Base-by-base conservation (phyloP, 768 basidiomycete species). In the Trametes punicea region DNA sequence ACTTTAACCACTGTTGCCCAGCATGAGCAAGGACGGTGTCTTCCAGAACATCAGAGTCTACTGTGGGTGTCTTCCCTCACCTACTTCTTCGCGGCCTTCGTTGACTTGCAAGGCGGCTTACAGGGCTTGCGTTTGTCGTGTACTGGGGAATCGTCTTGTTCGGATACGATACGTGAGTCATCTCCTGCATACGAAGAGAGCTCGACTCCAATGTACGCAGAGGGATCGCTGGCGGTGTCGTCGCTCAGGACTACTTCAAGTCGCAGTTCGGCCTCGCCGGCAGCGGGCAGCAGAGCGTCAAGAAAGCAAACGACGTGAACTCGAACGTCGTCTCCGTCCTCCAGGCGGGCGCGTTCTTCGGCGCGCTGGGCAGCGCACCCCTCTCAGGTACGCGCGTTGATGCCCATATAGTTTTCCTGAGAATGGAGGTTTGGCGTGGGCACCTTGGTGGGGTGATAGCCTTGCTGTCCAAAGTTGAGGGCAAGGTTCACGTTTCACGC, bases 271-370 rank as follows among this genome's bases (percentile, higher is more conserved):
- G 81, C 15, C 74, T 89, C 49, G 67, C 74, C 48, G 73, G 76
- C 33, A 79, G 15, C 50, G 81, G 81, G 16, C 63, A 61, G 1
- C 67, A 68, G 38, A 67, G 83, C 66, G 62, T 65, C 23, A 59
- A 57, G 16, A 67, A 72, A 27, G 61, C 68, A 15, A 77, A 85
- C 52, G 72, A 76, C 4, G 73, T 93, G n/a, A 85, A 83, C 0
- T 85, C 87, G 33, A 90, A 88, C 61, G 84, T 95, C 36, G 92
- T 93, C n/a, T 89, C 91, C 2, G 88, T 93, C 4, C 77, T 93
- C 11, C 92, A 93, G 65, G 89, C 84, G 5, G 90, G 90, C 13
- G 88, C 89, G 0, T 93, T 93, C 78, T 93, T 93, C 65, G 92
- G 92, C 53, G 88, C 90, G 13, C 67, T 93, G 5, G 77, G 79